Base-by-base conservation (phyloP, 768 basidiomycete genomes). In the Atractiella rhizophila region DNA sequence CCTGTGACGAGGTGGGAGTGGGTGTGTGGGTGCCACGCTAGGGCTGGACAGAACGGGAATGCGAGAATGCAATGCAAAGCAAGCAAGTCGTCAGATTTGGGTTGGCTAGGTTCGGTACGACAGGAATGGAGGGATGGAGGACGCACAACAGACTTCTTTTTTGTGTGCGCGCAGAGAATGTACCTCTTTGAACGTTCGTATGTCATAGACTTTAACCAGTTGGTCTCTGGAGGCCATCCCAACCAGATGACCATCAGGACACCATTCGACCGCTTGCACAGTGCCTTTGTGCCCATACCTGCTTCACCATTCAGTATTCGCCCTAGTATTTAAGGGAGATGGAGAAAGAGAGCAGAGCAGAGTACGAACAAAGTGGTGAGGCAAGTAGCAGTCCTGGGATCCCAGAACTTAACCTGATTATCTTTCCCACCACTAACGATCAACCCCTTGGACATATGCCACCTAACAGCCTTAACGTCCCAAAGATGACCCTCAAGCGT, bases 341-440 rank as follows among this genome's bases (percentile, higher is more conserved):
- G 29, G 12, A 16, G 15, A n/a, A 15, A 28, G 45, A 47, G 9
- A 23, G 31, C 21, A 4, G 38, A 10, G 25, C 34, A 19, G 23
- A 16, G 16, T 16, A 60, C 75, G 45, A 56, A 86, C 85, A 94
- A 61, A 0, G 86, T 91, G 5, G 82, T 81, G 6, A 98, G 67
- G 9, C 74, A 72, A 0, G 79, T 85, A 27, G 78, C 81, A 9
- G 81, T 82, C 28, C 91, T 68, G 18, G 91, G 91, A 57, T 98
- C 91, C 91, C 91, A 98, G 61, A 98, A 98, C 54, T 96, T 96
- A 60, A 96, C 82, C 51, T 82, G 70, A 58, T 94, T 91, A 60
- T 98, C 91, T 60, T 96, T 96, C 51, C 80, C 82, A 20, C 91
- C 91, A 3, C 81, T 85, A 5, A 79, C 83, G 18, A 98, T 68